phyloP scores from a whole-genome alignment of 768 basidiomycete species.

The Podaxis sp. region DNA sequence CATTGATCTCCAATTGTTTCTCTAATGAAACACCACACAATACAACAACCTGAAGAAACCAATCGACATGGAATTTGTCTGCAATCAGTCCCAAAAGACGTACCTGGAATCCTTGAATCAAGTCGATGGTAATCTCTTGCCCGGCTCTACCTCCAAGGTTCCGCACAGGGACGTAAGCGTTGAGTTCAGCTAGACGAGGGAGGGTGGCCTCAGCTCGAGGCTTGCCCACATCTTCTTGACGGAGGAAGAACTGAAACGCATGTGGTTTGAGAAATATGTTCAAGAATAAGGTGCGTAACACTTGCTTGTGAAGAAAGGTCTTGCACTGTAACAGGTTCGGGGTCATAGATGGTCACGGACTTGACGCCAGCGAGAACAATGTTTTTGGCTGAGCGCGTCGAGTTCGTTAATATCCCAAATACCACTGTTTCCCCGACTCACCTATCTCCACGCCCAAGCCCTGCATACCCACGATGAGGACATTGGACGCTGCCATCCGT shows the following conservation, averaged over 20 bases:
- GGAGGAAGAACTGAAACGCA: conserved; percentile 80
- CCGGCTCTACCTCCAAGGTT: conserved; percentile 77
- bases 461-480: conserved; percentile 87
- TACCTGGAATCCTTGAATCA: conserved; percentile 88
- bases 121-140: conserved; percentile 72
- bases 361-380: conserved; percentile 94
- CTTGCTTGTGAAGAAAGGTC: conserved; percentile 90
- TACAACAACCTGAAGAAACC: conserved; percentile 68
- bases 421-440: conserved; percentile 17
- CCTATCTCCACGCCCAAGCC: conserved; percentile 97
- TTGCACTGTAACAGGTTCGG: conserved; percentile 79
- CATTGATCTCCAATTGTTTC: conserved; percentile 92
- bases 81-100: conserved; percentile 16
- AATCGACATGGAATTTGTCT: not conserved
- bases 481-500: conserved; percentile 95
- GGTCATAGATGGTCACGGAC: conserved; percentile 94
- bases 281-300: not conserved
- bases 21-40: conserved; percentile 71
- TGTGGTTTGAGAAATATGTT: not conserved
- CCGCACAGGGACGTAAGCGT: conserved; percentile 92
- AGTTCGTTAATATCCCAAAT: conserved; percentile 8
- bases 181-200: conserved; percentile 89
- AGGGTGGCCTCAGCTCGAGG: conserved; percentile 81
- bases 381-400: conserved; percentile 72
- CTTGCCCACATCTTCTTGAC: conserved; percentile 82